Evolutionary conservation across 306 rosid species (phyloP), one percentile per base, ranked within the genome.

Genomic region (Cucumis melo): DNA sequence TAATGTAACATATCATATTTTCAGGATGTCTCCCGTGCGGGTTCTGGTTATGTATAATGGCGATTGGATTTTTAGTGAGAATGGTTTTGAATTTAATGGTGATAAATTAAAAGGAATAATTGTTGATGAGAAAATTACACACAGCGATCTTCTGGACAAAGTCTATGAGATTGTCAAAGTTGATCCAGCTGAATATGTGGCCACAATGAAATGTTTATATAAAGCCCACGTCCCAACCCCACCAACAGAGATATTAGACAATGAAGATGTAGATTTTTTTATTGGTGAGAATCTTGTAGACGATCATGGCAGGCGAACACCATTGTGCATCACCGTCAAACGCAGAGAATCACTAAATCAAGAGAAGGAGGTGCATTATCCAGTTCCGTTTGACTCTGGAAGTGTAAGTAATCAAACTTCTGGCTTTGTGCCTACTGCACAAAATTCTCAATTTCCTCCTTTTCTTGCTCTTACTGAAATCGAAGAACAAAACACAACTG

Each of bases 271-370:
- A 24, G 62, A 73, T 9, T 73, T 73, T 73, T 73, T 73, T 61
- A 53, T 73, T 2, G 77, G 77, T 19, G 77, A 73, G 61, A 73
- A 73, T 73, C 61, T 73, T 73, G 77, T 73, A 73, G 77, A 73
- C 3, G 62, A 73, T 29, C 77, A 53, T 53, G 12, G 77, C 60
- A 51, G 77, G 62, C 32, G 77, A 29, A 73, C 77, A 10, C 77
- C 77, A 5, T 73, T 73, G 62, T 73, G 77, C 41, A 32, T 73
- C 58, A 73, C 77, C 29, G 17, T 73, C 46, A 73, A 73, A 53
- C 44, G 62, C 53, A 32, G 62, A 73, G 77, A 73, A 36, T 32
- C 62, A 10, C 44, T 51, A 53, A 32, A 51, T 51, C 62, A 72
- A 48, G 76, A 41, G 60, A 50, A 48, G 60, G 76, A 72, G 42